A percentile compares a stretch with the other conserved stretches of the same genome.
Conservation (phyloP, 257 asterid species). For the Jaltomata sinuosa region DNA sequence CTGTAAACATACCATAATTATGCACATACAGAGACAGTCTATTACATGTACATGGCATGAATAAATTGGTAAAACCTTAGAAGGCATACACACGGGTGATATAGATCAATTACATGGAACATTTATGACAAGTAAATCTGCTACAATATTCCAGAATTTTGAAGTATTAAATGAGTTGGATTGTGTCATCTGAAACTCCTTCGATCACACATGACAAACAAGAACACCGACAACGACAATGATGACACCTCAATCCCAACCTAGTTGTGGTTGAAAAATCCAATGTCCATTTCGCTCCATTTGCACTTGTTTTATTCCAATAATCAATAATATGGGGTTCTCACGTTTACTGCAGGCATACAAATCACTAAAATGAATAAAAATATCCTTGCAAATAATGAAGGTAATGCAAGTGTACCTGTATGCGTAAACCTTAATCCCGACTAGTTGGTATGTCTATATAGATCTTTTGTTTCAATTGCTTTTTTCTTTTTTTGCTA, state of each 20-base stretch:
- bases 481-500: not conserved
- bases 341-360: not conserved
- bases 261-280: not conserved
- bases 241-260: not conserved
- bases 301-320: not conserved
- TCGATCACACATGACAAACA: not conserved
- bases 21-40: not conserved
- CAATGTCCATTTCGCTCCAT: not conserved
- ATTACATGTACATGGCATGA: not conserved
- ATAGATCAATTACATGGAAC: not conserved
- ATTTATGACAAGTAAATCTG: not conserved
- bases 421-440: not conserved
- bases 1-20: slow-evolving; percentile 23
- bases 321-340: not conserved
- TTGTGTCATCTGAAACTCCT: not conserved
- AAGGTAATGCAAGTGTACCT: not conserved
- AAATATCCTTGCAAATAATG: not conserved
- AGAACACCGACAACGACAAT: not conserved
- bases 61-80: not conserved
- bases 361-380: not conserved
- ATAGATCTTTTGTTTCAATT: not conserved
- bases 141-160: not conserved
- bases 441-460: not conserved
- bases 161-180: not conserved
- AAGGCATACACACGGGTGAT: not conserved